Conservation (phyloP, 2,329 filamentous ascomycete genomes). For the Salinomyces thailandicus region DNA sequence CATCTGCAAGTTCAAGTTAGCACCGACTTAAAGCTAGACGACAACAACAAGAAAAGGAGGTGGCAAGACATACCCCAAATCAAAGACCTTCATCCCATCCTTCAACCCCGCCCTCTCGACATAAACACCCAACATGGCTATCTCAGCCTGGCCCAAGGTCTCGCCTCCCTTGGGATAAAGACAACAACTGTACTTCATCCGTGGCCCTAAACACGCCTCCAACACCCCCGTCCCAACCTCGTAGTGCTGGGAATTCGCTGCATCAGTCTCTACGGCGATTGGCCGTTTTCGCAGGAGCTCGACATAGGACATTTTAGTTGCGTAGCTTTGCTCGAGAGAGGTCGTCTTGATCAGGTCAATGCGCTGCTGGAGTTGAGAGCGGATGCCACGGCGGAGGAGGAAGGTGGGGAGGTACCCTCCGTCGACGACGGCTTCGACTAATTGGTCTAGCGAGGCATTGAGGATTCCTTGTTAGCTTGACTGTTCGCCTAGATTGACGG, state of each 20-base stretch:
- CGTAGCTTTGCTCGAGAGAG: conserved; percentile 43
- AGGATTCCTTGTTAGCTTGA: too few species aligned
- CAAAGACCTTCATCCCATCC: conserved; percentile 52
- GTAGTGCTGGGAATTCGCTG: conserved; percentile 61
- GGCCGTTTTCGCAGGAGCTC: conserved; percentile 47
- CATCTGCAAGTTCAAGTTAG: conserved; percentile 44
- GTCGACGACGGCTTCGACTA: conserved; percentile 51
- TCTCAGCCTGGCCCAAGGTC: conserved; percentile 55
- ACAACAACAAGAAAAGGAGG: too few species aligned
- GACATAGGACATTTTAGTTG: conserved; percentile 55
- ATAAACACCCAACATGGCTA: conserved; percentile 55
- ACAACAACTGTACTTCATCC: conserved; percentile 64
- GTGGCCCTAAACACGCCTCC: conserved; percentile 49
- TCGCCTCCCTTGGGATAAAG: conserved; percentile 53
- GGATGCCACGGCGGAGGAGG: conserved; percentile 55
- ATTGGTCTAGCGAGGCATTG: too few species aligned
- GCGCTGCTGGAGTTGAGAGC: conserved; percentile 53
- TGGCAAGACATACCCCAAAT: conserved; percentile 43
- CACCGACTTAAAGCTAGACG: too few species aligned
- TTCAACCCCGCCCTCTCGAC: conserved; percentile 48
- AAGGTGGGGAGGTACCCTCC: conserved; percentile 53
- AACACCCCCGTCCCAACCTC: conserved; percentile 59
- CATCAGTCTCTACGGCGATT: conserved; percentile 57
- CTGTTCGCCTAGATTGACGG: too few species aligned
- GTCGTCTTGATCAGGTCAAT: conserved; percentile 45